Percentiles rank a stretch among this genome's conserved stretches.
Evolutionary conservation across 768 basidiomycete species (phyloP).

Genomic region (Tricholoma furcatifolium): DNA sequence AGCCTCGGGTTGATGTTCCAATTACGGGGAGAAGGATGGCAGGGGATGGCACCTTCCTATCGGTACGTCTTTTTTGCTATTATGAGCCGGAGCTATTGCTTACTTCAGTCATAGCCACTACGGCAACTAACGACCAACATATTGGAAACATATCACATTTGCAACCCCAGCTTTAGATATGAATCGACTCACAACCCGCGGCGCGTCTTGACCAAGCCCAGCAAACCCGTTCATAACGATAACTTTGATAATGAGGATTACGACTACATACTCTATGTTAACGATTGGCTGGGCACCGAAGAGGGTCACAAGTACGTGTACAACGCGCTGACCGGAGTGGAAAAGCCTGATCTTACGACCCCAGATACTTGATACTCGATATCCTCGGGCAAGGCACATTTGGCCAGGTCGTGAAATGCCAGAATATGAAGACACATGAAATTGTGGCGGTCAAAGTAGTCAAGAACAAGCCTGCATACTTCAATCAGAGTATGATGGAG

Average conservation of each 20-base stretch:
- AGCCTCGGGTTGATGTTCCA: constrained; percentile 66
- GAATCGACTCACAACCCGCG: constrained; percentile 94
- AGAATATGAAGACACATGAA: constrained; percentile 99
- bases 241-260: constrained; percentile 99
- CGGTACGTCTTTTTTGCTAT: constrained; percentile 51
- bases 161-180: constrained; percentile 94
- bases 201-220: constrained; percentile 95
- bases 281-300: constrained; percentile 94
- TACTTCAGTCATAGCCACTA: constrained; percentile 41
- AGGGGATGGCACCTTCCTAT: constrained; percentile 71
- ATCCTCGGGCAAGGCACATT: constrained; percentile 99
- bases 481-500: constrained; percentile 99
- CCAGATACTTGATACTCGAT: constrained; percentile 95
- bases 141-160: constrained; percentile 88
- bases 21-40: constrained; percentile 75
- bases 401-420: constrained; percentile 99
- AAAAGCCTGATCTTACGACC: constrained; percentile 13
- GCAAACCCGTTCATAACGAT: constrained; percentile 93
- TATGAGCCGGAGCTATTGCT: constrained; percentile 10
- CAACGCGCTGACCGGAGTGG: not conserved
- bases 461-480: constrained; percentile 99
- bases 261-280: constrained; percentile 99
- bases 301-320: constrained; percentile 86
- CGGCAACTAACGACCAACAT: constrained; percentile 81
- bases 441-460: constrained; percentile 99